Evolutionary conservation across 2,329 filamentous ascomycete species (phyloP).

Genomic region (Metarhizium sp.): DNA sequence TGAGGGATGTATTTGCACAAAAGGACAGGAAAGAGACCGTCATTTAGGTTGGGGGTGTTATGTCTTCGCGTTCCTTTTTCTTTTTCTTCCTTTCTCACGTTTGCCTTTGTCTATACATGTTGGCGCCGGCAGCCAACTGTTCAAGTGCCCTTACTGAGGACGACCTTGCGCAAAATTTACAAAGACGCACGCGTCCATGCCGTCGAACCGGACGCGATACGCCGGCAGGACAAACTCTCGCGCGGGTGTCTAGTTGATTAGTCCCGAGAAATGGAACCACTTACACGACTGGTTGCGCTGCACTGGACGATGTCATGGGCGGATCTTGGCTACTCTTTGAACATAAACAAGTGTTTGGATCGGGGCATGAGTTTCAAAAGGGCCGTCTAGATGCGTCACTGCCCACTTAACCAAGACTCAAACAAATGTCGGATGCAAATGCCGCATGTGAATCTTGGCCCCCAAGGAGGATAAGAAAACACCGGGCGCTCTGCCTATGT

Average conservation of each 20-base stretch:
- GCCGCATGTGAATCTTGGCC: neutral
- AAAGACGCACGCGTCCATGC: neutral
- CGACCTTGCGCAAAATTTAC: neutral
- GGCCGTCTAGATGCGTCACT: neutral
- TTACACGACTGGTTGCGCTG: slow-evolving; percentile 8
- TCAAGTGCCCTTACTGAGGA: neutral
- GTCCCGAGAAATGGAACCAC: slow-evolving; percentile 6
- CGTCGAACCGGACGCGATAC: neutral
- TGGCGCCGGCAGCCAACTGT: neutral
- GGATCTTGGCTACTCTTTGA: neutral
- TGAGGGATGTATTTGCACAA: neutral
- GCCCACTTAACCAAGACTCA: too few relatives aligned
- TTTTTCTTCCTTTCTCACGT: neutral
- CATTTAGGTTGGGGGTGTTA: neutral
- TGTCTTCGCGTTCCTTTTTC: neutral
- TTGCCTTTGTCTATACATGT: too few relatives aligned
- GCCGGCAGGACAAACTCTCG: neutral
- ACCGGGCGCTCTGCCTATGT: too few relatives aligned
- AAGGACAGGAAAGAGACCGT: neutral
- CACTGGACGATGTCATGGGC: slow-evolving; percentile 5
- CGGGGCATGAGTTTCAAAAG: neutral
- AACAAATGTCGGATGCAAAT: too few relatives aligned
- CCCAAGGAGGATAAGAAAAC: neutral
- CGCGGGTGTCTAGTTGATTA: neutral
- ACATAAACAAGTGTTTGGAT: neutral